A percentile compares a stretch with the other conserved stretches of the same genome.
Conservation (phyloP, 345 rosid species). For the Arabidopsis arenosa region DNA sequence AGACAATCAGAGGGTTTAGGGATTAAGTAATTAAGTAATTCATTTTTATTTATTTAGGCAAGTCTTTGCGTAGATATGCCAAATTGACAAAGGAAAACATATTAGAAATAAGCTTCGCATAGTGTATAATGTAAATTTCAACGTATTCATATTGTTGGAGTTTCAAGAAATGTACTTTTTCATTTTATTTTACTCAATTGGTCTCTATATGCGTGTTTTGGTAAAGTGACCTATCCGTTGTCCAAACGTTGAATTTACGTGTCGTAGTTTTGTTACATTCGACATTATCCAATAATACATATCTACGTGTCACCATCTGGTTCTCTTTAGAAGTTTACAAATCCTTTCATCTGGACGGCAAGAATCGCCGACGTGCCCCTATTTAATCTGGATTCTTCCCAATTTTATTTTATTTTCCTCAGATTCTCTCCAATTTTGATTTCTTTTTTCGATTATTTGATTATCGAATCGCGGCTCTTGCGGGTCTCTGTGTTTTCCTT, state of each 20-base stretch:
- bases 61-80: slow-evolving; percentile 5
- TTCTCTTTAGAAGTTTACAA: neutral
- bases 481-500: slow-evolving; percentile 34
- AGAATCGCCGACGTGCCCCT: slow-evolving; percentile 52
- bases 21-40: neutral
- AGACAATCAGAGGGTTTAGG: neutral
- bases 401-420: neutral
- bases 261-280: slow-evolving; percentile 13
- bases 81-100: neutral
- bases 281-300: neutral
- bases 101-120: neutral
- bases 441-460: neutral
- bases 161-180: neutral
- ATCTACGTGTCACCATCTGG: slow-evolving; percentile 21
- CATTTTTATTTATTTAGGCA: neutral
- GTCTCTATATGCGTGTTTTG: neutral
- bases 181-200: slow-evolving; percentile 34
- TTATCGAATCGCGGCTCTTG: slow-evolving; percentile 17
- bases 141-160: neutral
- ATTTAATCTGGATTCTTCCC: slow-evolving; percentile 29
- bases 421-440: slow-evolving; percentile 14
- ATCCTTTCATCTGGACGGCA: slow-evolving; percentile 45
- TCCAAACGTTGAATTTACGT: slow-evolving; percentile 10
- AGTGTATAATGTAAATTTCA: neutral
- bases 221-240: neutral